Conservation (phyloP, 1,284 basidiomycete species). For the Melampsora abietis-canadensis region DNA sequence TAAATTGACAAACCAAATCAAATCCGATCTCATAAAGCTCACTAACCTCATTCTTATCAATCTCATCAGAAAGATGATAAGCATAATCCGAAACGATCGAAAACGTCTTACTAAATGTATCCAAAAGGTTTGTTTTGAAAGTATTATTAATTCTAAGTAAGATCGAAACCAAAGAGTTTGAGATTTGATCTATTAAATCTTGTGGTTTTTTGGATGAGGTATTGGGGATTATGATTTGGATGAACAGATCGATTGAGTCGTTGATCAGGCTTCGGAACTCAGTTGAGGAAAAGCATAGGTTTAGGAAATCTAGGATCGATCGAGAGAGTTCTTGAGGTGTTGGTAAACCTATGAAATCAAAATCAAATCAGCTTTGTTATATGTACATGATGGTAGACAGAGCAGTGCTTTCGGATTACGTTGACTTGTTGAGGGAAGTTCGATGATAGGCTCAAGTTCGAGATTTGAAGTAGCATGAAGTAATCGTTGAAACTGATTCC, state of each 20-base stretch:
- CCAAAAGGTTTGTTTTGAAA: background rate
- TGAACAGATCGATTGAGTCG: background rate
- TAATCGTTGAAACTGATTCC: slow-evolving; percentile 25
- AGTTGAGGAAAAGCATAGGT: background rate
- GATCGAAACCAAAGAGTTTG: background rate
- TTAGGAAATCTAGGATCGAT: background rate
- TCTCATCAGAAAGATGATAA: background rate
- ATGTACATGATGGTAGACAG: background rate
- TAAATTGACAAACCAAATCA: background rate
- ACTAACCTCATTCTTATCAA: background rate
- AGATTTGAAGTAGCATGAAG: background rate
- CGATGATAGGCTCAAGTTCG: background rate
- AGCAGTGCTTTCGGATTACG: background rate
- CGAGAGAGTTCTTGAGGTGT: background rate
- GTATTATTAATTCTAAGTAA: background rate
- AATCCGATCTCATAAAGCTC: background rate
- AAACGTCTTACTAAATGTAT: background rate
- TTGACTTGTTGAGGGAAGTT: background rate
- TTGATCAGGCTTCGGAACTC: background rate
- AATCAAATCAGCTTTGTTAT: too few relatives aligned
- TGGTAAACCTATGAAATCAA: background rate
- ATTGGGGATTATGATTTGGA: background rate
- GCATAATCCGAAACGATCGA: background rate
- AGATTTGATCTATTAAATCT: background rate
- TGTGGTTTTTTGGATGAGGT: background rate